Evolutionary conservation across 2,329 filamentous ascomycete genomes (phyloP), one percentile per base, ranked within the genome.

Genomic region (Trichoderma arundinaceum): DNA sequence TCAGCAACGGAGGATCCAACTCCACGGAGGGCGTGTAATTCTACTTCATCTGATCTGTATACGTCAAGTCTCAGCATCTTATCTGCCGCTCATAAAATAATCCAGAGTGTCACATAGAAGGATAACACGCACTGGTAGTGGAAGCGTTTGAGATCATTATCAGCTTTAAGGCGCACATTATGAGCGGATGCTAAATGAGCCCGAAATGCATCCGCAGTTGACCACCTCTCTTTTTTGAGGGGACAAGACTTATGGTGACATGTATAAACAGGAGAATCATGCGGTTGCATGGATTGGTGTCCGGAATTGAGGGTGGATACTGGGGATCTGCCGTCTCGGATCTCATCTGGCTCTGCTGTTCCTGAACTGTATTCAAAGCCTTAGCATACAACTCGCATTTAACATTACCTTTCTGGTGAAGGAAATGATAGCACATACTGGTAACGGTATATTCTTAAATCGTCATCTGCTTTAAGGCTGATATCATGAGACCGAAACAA

Each of bases 181-280:
- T 97, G 93, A 71, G 92, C 87, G 9, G 89, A 85, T 56, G 80
- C 82, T 52, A 96, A 83, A 74, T 97, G 94, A 39, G 89, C 87
- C 67, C 88, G 89, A 75, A 97, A 96, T 73, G 97, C 97, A 76
- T 97, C 94, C 59, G 88, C 81, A 19, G 93, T 86, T 0, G 90
- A 90, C 92, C 92, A 97, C 74, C 96, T 96, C 1, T 80, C 66
- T 9, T 58, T 60, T 48, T 70, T 73, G 7, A 67, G 66, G 7
- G 67, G 68, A 48, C 75, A 76, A 7, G 65, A 38, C 0, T 65
- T 71, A 54, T 73, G 64, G 12, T 35, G 67, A 51, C 73, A 77
- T 7, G 72, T 44, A n/a, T 73, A 76, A 2, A 64, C 52, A 46
- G 67, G 69, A n/a, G 66, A 58, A 17, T 69, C 68, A n/a, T 61